Evolutionary conservation across 2,329 filamentous ascomycete species (phyloP), one percentile per base, ranked within the genome.

Genomic region (Diaporthe destruens): DNA sequence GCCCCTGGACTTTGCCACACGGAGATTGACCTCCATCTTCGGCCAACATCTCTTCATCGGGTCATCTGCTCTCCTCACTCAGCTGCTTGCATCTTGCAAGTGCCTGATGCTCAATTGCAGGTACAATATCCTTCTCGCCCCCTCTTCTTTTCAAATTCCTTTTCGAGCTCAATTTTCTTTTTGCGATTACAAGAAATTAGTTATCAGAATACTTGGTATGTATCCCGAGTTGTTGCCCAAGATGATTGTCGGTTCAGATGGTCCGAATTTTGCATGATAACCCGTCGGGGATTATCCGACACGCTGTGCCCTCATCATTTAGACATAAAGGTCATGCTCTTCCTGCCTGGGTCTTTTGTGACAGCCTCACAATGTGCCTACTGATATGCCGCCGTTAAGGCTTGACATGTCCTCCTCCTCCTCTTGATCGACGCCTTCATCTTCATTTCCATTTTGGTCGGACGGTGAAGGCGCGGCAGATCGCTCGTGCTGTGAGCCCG

Each of bases 371-470:
- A 51, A 25, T 51, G 44, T n/a, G 29, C 44, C 61, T 49, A 51
- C 61, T 36, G 44, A 66, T 66, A 53, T 66, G 32, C 61, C 61
- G 29, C 61, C 61, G n/a, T 66, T 39, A 39, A n/a, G 61, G 47
- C 61, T 66, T 16, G 61, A 14, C 14, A 29, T 25, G 3, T 53
- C 29, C 6, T 66, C 29, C 20, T 65, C 61, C 44, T 66, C 61
- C 44, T 66, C 61, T 39, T 51, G 32, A 20, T 39, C 32, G 18
- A 47, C 61, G 12, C 5, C 36, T 29, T 53, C 47, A n/a, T 36
- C 14, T n/a, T 20, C 39, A 11, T 66, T 12, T 53, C 47, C 47
- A 47, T 66, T 53, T 25, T 51, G 47, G 2, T 53, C 32, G 14
- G 47, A 49, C 25, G 61, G 61, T 6, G 61, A 53, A 53, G 61